Evolutionary conservation across 129 eudicot genomes (phyloP), one percentile per base, ranked within the genome.

Genomic region (Dittrichia graveolens): DNA sequence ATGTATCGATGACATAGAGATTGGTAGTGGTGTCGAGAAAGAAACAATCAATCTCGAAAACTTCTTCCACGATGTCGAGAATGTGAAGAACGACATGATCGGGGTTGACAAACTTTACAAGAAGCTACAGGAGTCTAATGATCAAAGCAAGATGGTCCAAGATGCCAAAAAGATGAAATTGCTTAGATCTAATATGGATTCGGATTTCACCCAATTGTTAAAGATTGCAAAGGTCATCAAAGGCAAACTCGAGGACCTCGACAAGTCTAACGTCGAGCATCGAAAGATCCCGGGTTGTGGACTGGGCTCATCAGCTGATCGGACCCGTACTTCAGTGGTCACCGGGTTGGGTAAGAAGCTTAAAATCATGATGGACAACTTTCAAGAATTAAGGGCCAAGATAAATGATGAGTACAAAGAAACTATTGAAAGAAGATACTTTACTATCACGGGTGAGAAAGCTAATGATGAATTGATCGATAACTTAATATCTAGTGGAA

Each of bases 241-340:
- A 57, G 81, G 71, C 0, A 92, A 92, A 71, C 85, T 92, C 5
- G 98, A 89, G 77, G 86, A 88, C 3, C 86, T 92, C 1, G 96
- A 92, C 1, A 65, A 50, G 58, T 92, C 95, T n/a, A 92, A 92
- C 37, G 70, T 56, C 2, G 88, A 85, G 12, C 68, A 80, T 49
- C 72, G 91, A 39, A 87, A 82, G 48, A 71, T 92, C 73, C 84
- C 87, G 0, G 98, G 96, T 4, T 89, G 96, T 60, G 98, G 91
- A n/a, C 88, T 96, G 0, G 96, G 96, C 7, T 92, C 98, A 0
- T 92, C 91, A 3, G 75, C 91, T n/a, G 98, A 92, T 39, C 72
- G 91, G 41, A 92, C 96, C 2, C 81, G 96, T 47, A 85, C 89
- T 8, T 84, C 86, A 0, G 93, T 89, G 0, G 98, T 92, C 3